phyloP scores from a whole-genome alignment of 1,139 yeast genomes.

The Blastobotrys apis region DNA sequence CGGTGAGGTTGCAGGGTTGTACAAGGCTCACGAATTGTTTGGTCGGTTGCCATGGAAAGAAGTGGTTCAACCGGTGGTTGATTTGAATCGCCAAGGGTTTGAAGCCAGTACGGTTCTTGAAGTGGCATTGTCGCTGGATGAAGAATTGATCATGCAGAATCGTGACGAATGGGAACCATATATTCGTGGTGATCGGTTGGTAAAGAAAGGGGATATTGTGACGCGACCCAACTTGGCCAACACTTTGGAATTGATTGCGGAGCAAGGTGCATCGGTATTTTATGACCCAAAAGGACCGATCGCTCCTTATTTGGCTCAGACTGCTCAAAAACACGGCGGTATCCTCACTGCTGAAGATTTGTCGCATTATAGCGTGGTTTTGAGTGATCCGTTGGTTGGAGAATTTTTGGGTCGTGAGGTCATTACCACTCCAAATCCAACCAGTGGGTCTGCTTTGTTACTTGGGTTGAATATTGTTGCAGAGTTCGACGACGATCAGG shows the following conservation, averaged over 20 bases:
- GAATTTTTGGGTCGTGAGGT: slow-evolving; percentile 50
- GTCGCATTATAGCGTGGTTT: slow-evolving; percentile 50
- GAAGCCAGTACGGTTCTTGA: slow-evolving; percentile 48
- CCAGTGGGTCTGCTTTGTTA: slow-evolving; percentile 77
- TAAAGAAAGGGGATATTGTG: slow-evolving; percentile 55
- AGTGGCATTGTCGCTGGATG: slow-evolving; percentile 31
- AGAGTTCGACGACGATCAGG: slow-evolving; percentile 36
- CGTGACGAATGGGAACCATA: slow-evolving; percentile 32
- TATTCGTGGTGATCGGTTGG: slow-evolving; percentile 32
- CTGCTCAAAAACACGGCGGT: slow-evolving; percentile 53
- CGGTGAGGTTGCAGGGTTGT: slow-evolving; percentile 82
- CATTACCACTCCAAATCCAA: slow-evolving; percentile 68
- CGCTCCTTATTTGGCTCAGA: slow-evolving; percentile 49
- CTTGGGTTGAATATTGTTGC: slow-evolving; percentile 66
- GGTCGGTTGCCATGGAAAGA: slow-evolving; percentile 75
- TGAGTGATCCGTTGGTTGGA: slow-evolving; percentile 52
- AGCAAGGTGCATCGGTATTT: slow-evolving; percentile 70
- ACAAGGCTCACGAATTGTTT: slow-evolving; percentile 52
- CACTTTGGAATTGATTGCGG: slow-evolving; percentile 64
- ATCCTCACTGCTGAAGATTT: slow-evolving; percentile 62
- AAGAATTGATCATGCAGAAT: slow-evolving; percentile 14
- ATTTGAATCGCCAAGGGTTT: slow-evolving; percentile 67
- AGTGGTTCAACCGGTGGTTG: slow-evolving; percentile 68
- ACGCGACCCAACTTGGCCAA: slow-evolving; percentile 58
- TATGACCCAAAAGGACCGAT: slow-evolving; percentile 83